Conservation (phyloP, 2,329 filamentous ascomycete genomes). For the Talaromyces atroroseus region DNA sequence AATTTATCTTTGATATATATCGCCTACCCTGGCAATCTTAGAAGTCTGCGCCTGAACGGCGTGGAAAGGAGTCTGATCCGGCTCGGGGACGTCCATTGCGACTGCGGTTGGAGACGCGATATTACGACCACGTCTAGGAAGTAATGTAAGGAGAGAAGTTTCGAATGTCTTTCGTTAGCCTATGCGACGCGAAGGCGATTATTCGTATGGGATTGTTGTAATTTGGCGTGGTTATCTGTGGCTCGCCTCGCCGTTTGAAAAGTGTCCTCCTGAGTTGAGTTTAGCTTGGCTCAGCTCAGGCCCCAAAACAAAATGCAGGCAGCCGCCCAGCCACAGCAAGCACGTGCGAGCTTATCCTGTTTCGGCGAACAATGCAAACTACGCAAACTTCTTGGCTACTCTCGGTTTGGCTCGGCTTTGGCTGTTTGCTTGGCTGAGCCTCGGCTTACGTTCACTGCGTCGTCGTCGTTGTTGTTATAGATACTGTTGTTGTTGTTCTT, state of each 20-base stretch:
- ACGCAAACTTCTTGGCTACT: constrained; percentile 1
- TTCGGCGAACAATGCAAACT: background rate
- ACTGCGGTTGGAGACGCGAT: constrained; percentile 1
- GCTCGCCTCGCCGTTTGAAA: background rate
- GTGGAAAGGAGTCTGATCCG: constrained; percentile 86
- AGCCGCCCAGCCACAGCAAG: background rate
- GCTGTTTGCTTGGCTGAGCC: background rate
- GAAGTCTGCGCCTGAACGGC: constrained; percentile 79
- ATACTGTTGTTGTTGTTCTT: no score
- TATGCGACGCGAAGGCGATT: background rate
- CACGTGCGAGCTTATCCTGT: background rate
- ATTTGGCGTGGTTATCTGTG: background rate
- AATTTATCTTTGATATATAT: background rate
- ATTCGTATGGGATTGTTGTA: background rate
- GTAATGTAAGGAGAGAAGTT: background rate
- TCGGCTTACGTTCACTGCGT: background rate
- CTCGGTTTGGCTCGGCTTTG: background rate
- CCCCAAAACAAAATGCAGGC: background rate
- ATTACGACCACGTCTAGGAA: background rate
- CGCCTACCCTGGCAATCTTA: constrained; percentile 37
- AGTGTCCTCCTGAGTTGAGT: background rate
- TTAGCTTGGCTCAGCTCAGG: background rate
- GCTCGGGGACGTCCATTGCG: constrained; percentile 78
- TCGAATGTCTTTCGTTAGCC: background rate
- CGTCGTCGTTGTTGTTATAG: background rate